phyloP scores from a whole-genome alignment of 371 early-diverging fungal species.

The Rhizomucor pusillus region DNA sequence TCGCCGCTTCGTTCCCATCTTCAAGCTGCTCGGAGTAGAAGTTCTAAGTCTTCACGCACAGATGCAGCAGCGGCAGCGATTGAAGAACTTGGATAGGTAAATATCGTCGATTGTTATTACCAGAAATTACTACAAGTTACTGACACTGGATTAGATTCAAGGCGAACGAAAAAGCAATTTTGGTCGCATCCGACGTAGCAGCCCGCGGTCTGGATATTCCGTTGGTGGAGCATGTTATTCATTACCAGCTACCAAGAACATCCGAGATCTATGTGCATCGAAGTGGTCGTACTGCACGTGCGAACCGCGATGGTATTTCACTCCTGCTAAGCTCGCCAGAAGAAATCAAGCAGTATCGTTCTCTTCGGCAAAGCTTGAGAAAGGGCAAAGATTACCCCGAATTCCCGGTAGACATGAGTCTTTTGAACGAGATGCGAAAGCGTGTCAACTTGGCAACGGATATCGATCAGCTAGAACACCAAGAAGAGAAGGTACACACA shows the following conservation, averaged over 20 bases:
- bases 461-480: constrained; percentile 80
- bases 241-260: constrained; percentile 85
- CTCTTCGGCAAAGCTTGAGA: constrained; percentile 71
- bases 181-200: constrained; percentile 92
- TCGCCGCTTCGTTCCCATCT: constrained; percentile 81
- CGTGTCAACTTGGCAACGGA: constrained; percentile 75
- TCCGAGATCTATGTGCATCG: constrained; percentile 88
- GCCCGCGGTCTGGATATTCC: constrained; percentile 91
- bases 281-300: constrained; percentile 90
- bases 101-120: neutral
- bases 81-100: constrained; percentile 86
- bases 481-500: constrained; percentile 55
- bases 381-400: constrained; percentile 66
- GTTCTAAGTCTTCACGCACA: constrained; percentile 86
- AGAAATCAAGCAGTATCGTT: constrained; percentile 75
- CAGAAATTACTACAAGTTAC: neutral
- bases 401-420: constrained; percentile 67
- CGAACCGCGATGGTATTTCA: constrained; percentile 79
- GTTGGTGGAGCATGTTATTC: constrained; percentile 79
- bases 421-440: constrained; percentile 63
- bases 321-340: constrained; percentile 82
- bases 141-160: constrained; percentile 53
- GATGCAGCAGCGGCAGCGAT: constrained; percentile 93
- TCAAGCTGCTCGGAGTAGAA: constrained; percentile 66
- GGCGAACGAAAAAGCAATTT: constrained; percentile 60